Percentiles rank a stretch among this genome's conserved stretches.
These are phyloP conservation scores for Aciculosporium take DNA, from an alignment of 2,329 filamentous ascomycete species.

Conservation along the genomic window DNA sequence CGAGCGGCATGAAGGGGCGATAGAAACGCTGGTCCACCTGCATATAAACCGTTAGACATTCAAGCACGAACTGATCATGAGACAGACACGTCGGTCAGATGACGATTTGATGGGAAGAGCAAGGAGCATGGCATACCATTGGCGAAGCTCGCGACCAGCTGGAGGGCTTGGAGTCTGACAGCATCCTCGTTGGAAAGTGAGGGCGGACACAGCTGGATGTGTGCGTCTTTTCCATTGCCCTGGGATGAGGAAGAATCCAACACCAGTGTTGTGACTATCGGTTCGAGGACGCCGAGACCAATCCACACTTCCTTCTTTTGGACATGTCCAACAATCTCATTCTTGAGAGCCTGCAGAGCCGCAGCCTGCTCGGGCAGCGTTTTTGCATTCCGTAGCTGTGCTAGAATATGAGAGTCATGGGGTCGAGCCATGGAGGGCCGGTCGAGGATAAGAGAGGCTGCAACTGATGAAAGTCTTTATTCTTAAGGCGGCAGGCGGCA, in stretches of 20 bases:
- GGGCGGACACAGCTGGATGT: constrained; percentile 19
- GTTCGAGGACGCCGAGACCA: constrained; percentile 50
- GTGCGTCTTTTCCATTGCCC: constrained; percentile 25
- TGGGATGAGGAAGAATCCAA: constrained; percentile 19
- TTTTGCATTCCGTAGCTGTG: constrained; percentile 41
- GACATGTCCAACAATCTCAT: constrained; percentile 76
- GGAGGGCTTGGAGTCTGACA: constrained; percentile 61
- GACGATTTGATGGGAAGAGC: background rate
- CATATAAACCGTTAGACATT: constrained; percentile 22
- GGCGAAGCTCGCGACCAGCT: constrained; percentile 74
- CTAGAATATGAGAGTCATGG: constrained; percentile 37
- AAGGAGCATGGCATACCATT: constrained; percentile 52
- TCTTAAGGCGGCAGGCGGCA: constrained; percentile 2
- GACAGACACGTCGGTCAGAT: background rate
- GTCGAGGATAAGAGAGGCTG: constrained; percentile 2
- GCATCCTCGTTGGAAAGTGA: constrained; percentile 48
- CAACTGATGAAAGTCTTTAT: constrained; percentile 4
- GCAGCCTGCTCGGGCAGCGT: constrained; percentile 37
- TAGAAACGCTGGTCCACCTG: constrained; percentile 71
- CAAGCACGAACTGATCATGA: background rate
- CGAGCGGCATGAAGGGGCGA: constrained; percentile 55
- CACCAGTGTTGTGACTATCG: constrained; percentile 34
- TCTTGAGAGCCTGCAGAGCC: constrained; percentile 64
- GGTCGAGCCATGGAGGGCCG: constrained; percentile 38
- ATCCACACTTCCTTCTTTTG: constrained; percentile 76